A percentile compares a stretch with the other conserved stretches of the same genome.
These are phyloP conservation scores for Penstemon newberryi DNA, from an alignment of 257 asterid genomes.

Conservation along the genomic window DNA sequence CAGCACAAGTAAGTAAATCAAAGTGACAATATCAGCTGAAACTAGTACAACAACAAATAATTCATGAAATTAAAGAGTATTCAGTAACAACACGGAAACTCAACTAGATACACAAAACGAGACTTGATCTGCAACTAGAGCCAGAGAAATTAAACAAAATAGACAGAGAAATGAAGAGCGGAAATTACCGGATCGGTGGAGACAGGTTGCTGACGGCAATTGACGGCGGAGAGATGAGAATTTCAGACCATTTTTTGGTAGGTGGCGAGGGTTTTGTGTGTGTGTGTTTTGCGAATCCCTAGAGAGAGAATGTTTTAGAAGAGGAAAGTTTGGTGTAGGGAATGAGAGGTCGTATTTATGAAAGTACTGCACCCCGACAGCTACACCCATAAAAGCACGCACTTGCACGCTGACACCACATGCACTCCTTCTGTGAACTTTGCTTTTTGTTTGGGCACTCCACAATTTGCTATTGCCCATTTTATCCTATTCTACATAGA, in stretches of 20 bases:
- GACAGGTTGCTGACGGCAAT: constrained; percentile 14
- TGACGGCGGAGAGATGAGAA: constrained; percentile 27
- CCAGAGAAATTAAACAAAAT: constrained; percentile 14
- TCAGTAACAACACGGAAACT: constrained; percentile 9
- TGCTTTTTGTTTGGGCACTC: constrained; percentile 46
- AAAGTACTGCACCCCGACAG: constrained; percentile 36
- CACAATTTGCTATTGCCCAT: constrained; percentile 20
- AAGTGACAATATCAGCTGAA: constrained; percentile 32
- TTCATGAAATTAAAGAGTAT: constrained; percentile 20
- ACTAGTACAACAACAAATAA: constrained; percentile 11
- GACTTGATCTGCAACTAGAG: constrained; percentile 36
- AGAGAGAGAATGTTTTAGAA: constrained; percentile 38
- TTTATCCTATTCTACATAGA: constrained; percentile 24
- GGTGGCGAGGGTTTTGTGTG: constrained; percentile 22
- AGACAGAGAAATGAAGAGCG: constrained; percentile 21
- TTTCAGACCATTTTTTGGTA: constrained; percentile 30
- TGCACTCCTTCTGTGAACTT: constrained; percentile 35
- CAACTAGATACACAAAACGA: constrained; percentile 17
- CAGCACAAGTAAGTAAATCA: constrained; percentile 25
- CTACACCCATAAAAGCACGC: constrained; percentile 19
- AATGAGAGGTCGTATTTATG: constrained; percentile 29
- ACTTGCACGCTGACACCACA: constrained; percentile 39
- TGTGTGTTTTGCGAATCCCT: constrained; percentile 34
- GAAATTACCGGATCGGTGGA: constrained; percentile 30
- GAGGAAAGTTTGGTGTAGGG: constrained; percentile 37